Evolutionary conservation across 208 protist genomes (phyloP), one percentile per base, ranked within the genome.

Genomic region (Acanthamoeba healyi): DNA sequence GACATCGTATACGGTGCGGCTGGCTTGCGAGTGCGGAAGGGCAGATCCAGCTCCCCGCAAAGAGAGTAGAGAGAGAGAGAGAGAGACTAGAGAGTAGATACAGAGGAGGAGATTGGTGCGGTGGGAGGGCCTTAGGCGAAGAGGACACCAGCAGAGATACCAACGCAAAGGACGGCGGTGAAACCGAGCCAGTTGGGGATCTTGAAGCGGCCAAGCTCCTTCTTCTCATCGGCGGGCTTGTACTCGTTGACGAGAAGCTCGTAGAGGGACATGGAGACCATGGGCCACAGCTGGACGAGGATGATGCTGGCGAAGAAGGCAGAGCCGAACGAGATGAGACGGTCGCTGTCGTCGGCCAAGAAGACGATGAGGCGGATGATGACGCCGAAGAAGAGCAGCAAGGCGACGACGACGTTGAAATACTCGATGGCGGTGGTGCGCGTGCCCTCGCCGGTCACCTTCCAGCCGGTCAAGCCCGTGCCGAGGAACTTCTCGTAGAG

Each of bases 401-500:
- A 7, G 40, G 61, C 14, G 54, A 92, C 61, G 34, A 92, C 29
- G 24, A 92, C 44, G n/a, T 92, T 92, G 86, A 92, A 92, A n/a
- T 92, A 92, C 34, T 92, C 86, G 36, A 92, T 92, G 58, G 38
- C 36, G 0, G 86, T 77, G 44, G 86, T 92, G 54, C 86, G 36
- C 36, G 38, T 77, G 54, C 86, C 86, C 56, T 92, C 86, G n/a
- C 86, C 86, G 0, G 86, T 92, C 36, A 74, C 86, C 61, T 74
- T 92, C 86, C 86, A 92, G 24, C 86, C 86, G 38, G 86, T 92
- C 40, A 92, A 54, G 56, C 86, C 86, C 5, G 32, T 92, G 38
- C 86, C 86, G n/a, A 92, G 54, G 61, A 92, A 92, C 42, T 92
- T 92, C 61, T 92, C 86, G 34, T 92, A 92, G 86, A 92, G 86